Evolutionary conservation across 2,329 filamentous ascomycete species (phyloP).

Genomic region (Daldinia sp.): DNA sequence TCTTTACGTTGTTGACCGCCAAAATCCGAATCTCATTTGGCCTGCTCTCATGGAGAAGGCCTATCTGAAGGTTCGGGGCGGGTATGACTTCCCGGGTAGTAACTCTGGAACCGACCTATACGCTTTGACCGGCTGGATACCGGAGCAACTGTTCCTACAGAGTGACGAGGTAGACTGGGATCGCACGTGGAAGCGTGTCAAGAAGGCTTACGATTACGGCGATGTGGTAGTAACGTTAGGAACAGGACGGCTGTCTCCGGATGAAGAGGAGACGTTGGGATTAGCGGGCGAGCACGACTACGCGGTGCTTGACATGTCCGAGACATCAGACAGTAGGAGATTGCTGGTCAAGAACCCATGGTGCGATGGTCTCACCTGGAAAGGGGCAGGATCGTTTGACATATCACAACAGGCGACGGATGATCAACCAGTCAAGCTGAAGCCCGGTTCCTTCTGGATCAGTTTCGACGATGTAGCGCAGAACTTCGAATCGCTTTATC

Average conservation of each 20-base stretch:
- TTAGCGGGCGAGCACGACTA: slow-evolving; percentile 94
- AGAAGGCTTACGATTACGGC: slow-evolving; percentile 78
- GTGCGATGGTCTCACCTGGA: slow-evolving; percentile 84
- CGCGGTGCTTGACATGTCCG: slow-evolving; percentile 84
- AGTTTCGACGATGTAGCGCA: slow-evolving; percentile 87
- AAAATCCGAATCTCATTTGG: slow-evolving; percentile 86
- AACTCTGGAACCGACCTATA: slow-evolving; percentile 96
- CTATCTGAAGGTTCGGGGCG: slow-evolving; percentile 93
- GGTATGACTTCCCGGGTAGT: slow-evolving; percentile 97
- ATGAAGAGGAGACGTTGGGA: slow-evolving; percentile 83
- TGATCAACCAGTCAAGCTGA: slow-evolving; percentile 51
- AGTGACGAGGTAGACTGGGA: slow-evolving; percentile 83
- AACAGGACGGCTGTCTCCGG: slow-evolving; percentile 82
- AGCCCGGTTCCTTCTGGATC: slow-evolving; percentile 93
- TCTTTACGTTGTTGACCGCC: slow-evolving; percentile 88
- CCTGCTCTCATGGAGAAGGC: slow-evolving; percentile 95
- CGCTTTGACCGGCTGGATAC: slow-evolving; percentile 95
- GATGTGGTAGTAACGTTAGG: slow-evolving; percentile 91
- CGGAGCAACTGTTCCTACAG: slow-evolving; percentile 93
- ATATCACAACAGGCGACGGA: slow-evolving; percentile 36
- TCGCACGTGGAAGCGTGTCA: slow-evolving; percentile 81
- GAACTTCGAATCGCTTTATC: slow-evolving; percentile 93
- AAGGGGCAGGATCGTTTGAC: slow-evolving; percentile 60
- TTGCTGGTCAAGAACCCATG: slow-evolving; percentile 96
- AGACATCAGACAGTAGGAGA: slow-evolving; percentile 67